Conservation (phyloP, 2,329 filamentous ascomycete species). For the Periconia macrospinosa region DNA sequence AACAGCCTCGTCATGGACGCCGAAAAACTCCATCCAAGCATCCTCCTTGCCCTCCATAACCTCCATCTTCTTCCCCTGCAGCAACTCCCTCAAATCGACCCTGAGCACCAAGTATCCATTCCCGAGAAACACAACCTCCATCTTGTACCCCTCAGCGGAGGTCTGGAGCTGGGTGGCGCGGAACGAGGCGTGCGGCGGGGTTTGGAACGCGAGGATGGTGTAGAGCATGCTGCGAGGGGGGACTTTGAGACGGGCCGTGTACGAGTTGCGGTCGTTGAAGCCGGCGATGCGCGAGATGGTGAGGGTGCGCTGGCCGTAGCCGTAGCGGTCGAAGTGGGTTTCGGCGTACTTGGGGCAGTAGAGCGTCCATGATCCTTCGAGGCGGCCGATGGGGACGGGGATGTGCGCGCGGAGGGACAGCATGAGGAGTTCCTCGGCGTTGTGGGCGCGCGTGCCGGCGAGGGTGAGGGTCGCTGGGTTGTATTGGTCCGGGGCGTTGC, state of each 20-base stretch:
- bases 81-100: slow-evolving; percentile 28
- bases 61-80: slow-evolving; percentile 24
- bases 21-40: slow-evolving; percentile 26
- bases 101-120: slow-evolving; percentile 31
- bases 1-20: slow-evolving; percentile 19
- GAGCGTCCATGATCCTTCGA: slow-evolving; percentile 29
- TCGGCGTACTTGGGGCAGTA: slow-evolving; percentile 29
- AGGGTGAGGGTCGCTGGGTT: not conserved
- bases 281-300: slow-evolving; percentile 21
- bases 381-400: slow-evolving; percentile 26
- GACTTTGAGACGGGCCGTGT: slow-evolving; percentile 27
- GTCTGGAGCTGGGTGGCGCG: slow-evolving; percentile 23
- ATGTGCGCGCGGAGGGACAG: slow-evolving; percentile 19
- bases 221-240: slow-evolving; percentile 32
- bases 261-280: slow-evolving; percentile 11
- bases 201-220: slow-evolving; percentile 16
- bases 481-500: not conserved
- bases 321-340: slow-evolving; percentile 32
- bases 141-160: slow-evolving; percentile 21
- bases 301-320: slow-evolving; percentile 27
- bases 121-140: slow-evolving; percentile 32
- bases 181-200: slow-evolving; percentile 33
- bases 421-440: slow-evolving; percentile 21
- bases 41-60: slow-evolving; percentile 7
- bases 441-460: slow-evolving; percentile 1